phyloP scores from a whole-genome alignment of 2,329 filamentous ascomycete species.

The Orbilia ellipsospora region DNA sequence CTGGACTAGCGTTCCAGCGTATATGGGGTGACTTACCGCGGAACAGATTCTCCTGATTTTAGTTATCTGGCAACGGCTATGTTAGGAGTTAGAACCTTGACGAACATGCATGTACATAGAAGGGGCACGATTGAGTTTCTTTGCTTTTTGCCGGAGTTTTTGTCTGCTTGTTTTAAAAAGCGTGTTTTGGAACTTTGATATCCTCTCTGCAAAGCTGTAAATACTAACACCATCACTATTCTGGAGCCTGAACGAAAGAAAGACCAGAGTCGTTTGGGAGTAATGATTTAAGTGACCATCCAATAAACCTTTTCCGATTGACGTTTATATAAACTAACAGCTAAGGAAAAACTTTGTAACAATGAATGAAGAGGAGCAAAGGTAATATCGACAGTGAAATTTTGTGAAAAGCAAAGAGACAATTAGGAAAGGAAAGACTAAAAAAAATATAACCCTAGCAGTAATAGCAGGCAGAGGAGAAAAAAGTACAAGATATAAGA shows the following conservation, averaged over 20 bases:
- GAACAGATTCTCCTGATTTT: conserved; percentile 56
- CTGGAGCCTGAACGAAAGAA: not conserved
- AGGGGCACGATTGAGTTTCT: conserved; percentile 4
- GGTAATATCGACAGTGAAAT: conserved; percentile 54
- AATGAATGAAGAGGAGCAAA: conserved; percentile 26
- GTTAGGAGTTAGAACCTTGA: not conserved
- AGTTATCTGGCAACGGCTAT: too few relatives aligned
- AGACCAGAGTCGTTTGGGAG: not conserved
- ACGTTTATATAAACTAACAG: conserved; percentile 42
- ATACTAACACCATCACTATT: conserved; percentile 23
- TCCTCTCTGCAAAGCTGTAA: conserved; percentile 41
- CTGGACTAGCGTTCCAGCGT: conserved; percentile 73
- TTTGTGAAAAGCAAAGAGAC: conserved; percentile 30
- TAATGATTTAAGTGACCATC: not conserved
- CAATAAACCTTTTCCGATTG: conserved; percentile 48
- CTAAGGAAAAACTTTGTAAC: conserved; percentile 35
- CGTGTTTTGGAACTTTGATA: conserved; percentile 25
- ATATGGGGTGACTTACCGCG: conserved; percentile 76
- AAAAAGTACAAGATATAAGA: conserved; percentile 10
- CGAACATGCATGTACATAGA: conserved; percentile 24
- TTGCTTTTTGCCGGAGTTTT: not conserved
- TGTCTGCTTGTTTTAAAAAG: not conserved
- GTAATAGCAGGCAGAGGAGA: not conserved
- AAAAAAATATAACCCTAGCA: conserved; percentile 24
- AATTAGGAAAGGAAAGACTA: conserved; percentile 20